These are phyloP conservation scores for Penicillium sp. DNA, from an alignment of 2,329 filamentous ascomycete genomes.

Conservation along the genomic window DNA sequence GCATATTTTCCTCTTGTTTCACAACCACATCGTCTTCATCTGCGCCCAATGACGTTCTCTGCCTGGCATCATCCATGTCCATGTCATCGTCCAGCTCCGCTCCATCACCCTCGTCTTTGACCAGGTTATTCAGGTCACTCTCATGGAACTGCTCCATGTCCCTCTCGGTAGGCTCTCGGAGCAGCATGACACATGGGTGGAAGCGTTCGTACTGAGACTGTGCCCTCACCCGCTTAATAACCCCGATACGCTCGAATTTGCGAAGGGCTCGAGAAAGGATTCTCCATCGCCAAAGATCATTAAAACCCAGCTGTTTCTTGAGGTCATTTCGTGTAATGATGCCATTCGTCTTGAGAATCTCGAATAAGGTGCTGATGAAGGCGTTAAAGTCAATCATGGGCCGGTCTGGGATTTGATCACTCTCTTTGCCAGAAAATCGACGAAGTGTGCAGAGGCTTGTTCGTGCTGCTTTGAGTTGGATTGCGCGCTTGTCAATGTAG, in stretches of 20 bases:
- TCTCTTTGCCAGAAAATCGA: conserved; percentile 39
- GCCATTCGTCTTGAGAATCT: conserved; percentile 46
- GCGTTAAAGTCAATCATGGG: conserved; percentile 46
- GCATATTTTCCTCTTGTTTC: conserved; percentile 22
- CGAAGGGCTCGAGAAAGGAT: conserved; percentile 42
- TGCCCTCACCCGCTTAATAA: conserved; percentile 42
- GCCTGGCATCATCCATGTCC: conserved; percentile 20
- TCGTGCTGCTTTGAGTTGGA: conserved; percentile 46
- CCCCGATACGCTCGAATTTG: conserved; percentile 44
- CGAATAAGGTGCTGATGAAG: conserved; percentile 48
- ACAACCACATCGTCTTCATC: conserved; percentile 18
- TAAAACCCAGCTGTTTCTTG: conserved; percentile 44
- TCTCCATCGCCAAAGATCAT: conserved; percentile 36
- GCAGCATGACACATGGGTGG: conserved; percentile 42
- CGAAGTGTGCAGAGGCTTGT: conserved; percentile 55
- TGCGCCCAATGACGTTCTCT: conserved; percentile 7
- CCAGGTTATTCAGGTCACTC: conserved; percentile 26
- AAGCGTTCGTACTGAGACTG: conserved; percentile 40
- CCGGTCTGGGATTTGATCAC: conserved; percentile 11
- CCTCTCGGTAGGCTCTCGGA: conserved; percentile 38
- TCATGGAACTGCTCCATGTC: conserved; percentile 41
- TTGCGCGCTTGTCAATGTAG: conserved; percentile 55
- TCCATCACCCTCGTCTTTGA: conserved; percentile 22
- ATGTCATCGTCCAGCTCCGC: conserved; percentile 35
- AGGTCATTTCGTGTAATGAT: conserved; percentile 52